Base-by-base conservation (phyloP, 345 rosid genomes). In the Cardamine resedifolia region DNA sequence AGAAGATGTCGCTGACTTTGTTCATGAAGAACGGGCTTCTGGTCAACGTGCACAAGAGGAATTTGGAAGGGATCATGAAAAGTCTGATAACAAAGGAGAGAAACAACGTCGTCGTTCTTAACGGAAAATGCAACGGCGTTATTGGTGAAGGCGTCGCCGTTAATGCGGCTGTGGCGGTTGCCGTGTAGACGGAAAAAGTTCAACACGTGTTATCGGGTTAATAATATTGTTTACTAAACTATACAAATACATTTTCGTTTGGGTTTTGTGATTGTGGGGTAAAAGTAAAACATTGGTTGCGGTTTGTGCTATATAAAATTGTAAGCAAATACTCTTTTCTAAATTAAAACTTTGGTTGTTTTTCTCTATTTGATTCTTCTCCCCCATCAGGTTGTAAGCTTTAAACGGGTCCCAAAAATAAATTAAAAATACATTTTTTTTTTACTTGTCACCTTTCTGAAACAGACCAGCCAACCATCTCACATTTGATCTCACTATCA, bases 1-100 rank as follows among this genome's bases (percentile, higher is more conserved):
- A 94, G 84, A 94, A 94, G 81, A 94, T 94, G 96, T 94, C 98
- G 38, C 45, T 94, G 68, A 94, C 98, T 1, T 23, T 95, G 82
- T 92, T 91, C 75, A 95, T 95, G 99, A 87, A 90, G 74, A 70
- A 88, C 26, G 98, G 99, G 47, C 88, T 95, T 18, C 67, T 77
- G 59, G 97, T 95, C 1, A 79, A 82, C 23, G 88, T 91, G 58
- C 82, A 78, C 19, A 51, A 64, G 72, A 86, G 98, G 71, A 86
- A 94, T 44, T 39, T 94, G 61, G 80, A 43, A 30, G 80, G 31
- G n/a, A 68, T 80, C 4, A 47, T 83, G 61, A 80, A 58, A 41
- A 80, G 59, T 34, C 64, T 68, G 12, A 10, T 80, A 8, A 66
- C 41, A 62, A 33, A 47, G 71, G 76, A 58, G 44, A 62, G 45